A percentile compares a stretch with the other conserved stretches of the same genome.
These are phyloP conservation scores for Penicillium turbatum DNA, from an alignment of 495 filamentous ascomycete genomes.

Conservation along the genomic window DNA sequence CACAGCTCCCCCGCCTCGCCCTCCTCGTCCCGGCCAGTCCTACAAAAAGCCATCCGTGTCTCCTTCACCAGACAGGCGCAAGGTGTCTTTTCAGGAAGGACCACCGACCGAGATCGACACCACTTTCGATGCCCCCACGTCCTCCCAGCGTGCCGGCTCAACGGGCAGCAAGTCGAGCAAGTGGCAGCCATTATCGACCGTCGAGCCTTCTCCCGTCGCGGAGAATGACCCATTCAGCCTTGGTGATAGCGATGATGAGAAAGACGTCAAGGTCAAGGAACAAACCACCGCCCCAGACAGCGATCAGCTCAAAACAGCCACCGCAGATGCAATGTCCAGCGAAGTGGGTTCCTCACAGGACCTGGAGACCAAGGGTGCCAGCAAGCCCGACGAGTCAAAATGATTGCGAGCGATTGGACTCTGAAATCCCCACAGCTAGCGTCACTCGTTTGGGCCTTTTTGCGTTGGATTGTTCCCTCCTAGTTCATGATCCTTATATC, in stretches of 20 bases:
- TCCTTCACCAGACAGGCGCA: conserved; percentile 59
- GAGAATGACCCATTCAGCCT: conserved; percentile 96
- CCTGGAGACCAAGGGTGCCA: conserved; percentile 21
- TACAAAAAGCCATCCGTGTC: conserved; percentile 70
- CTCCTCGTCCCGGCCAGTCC: conserved; percentile 63
- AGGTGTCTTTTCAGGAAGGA: conserved; percentile 75
- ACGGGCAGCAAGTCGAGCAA: conserved; percentile 70
- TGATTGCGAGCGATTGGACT: conserved; percentile 11
- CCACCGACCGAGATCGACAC: conserved; percentile 73
- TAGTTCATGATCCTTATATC: background rate
- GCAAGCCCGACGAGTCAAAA: conserved; percentile 31
- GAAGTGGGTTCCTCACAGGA: conserved; percentile 28
- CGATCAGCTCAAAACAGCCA: conserved; percentile 67
- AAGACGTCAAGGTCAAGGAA: conserved; percentile 67
- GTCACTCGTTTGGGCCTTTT: background rate
- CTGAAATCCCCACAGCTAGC: conserved; percentile 7
- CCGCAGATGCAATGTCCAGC: conserved; percentile 51
- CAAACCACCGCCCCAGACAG: conserved; percentile 57
- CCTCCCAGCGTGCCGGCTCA: conserved; percentile 39
- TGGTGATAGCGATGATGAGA: conserved; percentile 93
- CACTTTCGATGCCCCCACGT: conserved; percentile 61
- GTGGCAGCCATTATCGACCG: conserved; percentile 88
- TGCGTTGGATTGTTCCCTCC: background rate
- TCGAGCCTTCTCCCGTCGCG: conserved; percentile 80
- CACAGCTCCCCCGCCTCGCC: conserved; percentile 48